Conservation (phyloP, 495 filamentous ascomycete species). For the Penicillium longicatenatum region DNA sequence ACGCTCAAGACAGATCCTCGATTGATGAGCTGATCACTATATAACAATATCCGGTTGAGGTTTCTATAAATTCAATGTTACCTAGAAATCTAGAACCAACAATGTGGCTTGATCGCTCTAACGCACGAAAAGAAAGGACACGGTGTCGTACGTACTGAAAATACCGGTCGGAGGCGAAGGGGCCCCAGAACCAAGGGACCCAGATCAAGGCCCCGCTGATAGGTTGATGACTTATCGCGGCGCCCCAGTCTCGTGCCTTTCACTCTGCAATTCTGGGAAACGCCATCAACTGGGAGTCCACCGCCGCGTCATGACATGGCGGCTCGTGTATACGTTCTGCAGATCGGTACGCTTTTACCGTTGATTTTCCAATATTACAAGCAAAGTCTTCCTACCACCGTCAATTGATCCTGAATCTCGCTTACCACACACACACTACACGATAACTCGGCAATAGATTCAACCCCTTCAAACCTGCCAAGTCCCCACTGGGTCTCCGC, state of each 20-base stretch:
- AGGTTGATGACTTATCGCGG: conserved; percentile 21
- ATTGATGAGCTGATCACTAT: no score
- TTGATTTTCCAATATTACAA: no score
- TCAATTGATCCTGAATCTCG: background rate
- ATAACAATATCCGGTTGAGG: background rate
- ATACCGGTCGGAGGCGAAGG: conserved; percentile 21
- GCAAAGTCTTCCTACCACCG: background rate
- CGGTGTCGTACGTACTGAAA: conserved; percentile 38
- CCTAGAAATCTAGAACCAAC: background rate
- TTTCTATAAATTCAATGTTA: background rate
- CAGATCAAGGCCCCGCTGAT: conserved; percentile 24
- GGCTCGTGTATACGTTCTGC: background rate
- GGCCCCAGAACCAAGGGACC: conserved; percentile 12
- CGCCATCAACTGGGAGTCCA: conserved; percentile 8
- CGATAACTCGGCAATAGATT: background rate
- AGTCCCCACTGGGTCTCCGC: background rate
- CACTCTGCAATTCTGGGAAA: conserved; percentile 6
- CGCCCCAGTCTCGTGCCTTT: conserved; percentile 18
- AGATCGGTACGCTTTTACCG: background rate
- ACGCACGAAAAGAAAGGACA: conserved; percentile 39
- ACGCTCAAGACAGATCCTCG: no score
- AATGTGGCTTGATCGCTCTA: background rate
- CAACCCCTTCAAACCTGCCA: background rate
- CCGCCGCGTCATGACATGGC: conserved; percentile 17
- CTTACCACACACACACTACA: background rate